Evolutionary conservation across 176 grass and related monocot genomes (phyloP).

Genomic region (Carex myosuroides): DNA sequence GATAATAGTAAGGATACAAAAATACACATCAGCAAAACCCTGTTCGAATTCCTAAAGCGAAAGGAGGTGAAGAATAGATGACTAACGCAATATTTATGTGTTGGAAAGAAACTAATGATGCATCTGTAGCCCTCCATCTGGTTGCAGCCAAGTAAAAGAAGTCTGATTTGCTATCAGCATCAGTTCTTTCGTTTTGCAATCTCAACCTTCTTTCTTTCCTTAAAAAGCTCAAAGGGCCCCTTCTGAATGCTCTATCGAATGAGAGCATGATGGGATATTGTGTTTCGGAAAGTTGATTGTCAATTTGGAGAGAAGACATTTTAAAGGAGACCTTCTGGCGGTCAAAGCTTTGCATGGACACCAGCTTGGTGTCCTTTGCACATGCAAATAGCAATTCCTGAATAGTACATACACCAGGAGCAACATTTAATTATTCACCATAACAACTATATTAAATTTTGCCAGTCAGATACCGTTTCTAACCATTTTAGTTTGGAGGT

Average conservation of each 20-base stretch:
- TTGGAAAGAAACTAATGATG: conserved; percentile 73
- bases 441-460: neutral
- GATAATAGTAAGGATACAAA: neutral
- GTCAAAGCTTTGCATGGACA: conserved; percentile 84
- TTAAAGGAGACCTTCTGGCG: conserved; percentile 62
- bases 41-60: neutral
- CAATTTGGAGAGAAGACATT: conserved; percentile 84
- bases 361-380: conserved; percentile 69
- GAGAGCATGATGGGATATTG: conserved; percentile 83
- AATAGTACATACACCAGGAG: conserved; percentile 22
- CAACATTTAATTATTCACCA: conserved; percentile 8
- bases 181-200: conserved; percentile 41
- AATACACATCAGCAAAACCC: neutral
- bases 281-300: conserved; percentile 86
- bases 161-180: conserved; percentile 25
- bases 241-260: conserved; percentile 65
- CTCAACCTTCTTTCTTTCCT: conserved; percentile 63
- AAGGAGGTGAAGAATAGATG: neutral
- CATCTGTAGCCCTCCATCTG: conserved; percentile 78
- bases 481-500: neutral
- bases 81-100: conserved; percentile 74
- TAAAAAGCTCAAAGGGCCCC: conserved; percentile 46
- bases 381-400: conserved; percentile 93
- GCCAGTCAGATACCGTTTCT: neutral
- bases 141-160: conserved; percentile 56